Evolutionary conservation across 2,329 filamentous ascomycete species (phyloP).

Genomic region (Exutisphaerella laricina): DNA sequence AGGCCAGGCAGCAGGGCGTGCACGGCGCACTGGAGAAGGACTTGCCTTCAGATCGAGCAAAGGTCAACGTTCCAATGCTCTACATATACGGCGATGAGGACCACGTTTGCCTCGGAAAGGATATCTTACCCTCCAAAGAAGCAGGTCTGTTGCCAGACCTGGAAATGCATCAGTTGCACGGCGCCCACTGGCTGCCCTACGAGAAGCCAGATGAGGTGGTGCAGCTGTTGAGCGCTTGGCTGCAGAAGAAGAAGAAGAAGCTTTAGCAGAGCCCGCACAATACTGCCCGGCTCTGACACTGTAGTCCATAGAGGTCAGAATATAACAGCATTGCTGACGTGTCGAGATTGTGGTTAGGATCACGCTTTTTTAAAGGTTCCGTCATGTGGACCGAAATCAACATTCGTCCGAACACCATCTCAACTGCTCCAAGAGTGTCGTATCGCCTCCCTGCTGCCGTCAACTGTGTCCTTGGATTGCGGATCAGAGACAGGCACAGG

Average conservation of each 20-base stretch:
- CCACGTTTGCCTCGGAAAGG: constrained; percentile 12
- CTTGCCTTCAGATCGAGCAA: background rate
- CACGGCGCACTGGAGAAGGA: constrained; percentile 19
- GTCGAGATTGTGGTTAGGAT: no score
- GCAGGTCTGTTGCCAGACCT: constrained; percentile 18
- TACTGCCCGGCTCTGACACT: no score
- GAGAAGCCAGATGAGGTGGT: constrained; percentile 20
- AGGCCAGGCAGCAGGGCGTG: constrained; percentile 20
- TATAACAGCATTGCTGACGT: no score
- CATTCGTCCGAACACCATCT: no score
- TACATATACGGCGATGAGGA: constrained; percentile 28
- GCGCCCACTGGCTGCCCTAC: constrained; percentile 20
- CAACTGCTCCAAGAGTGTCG: no score
- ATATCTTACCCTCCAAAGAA: constrained; percentile 11
- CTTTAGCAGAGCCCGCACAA: no score
- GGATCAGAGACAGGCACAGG: no score
- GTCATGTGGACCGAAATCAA: no score
- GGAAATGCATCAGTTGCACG: constrained; percentile 7
- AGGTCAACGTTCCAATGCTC: constrained; percentile 18
- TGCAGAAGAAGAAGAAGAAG: constrained; percentile 1
- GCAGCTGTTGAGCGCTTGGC: constrained; percentile 9
- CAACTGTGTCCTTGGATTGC: no score
- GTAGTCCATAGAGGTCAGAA: no score
- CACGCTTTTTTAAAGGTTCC: no score
- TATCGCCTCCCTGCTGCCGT: no score